Percentiles rank a stretch among this genome's conserved stretches.
Evolutionary conservation across 768 basidiomycete species (phyloP).

Genomic region (Panellus pusillus): DNA sequence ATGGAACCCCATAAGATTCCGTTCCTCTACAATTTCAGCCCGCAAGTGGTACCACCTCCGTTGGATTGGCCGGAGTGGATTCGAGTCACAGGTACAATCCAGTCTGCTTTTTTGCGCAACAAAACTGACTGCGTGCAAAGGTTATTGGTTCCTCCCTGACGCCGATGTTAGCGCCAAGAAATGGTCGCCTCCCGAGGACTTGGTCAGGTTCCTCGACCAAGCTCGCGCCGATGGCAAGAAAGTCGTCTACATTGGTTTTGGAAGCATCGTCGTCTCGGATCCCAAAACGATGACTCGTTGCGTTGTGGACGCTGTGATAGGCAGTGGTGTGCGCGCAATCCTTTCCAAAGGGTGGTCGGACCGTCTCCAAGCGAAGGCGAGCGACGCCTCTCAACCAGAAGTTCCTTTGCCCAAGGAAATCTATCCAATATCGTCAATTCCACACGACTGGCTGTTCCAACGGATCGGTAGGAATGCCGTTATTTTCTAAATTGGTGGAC

Average conservation of each 20-base stretch:
- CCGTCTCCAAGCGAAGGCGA: conserved; percentile 67
- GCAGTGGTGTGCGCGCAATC: conserved; percentile 88
- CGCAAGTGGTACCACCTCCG: conserved; percentile 85
- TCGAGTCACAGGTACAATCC: conserved; percentile 69
- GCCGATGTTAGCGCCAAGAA: conserved; percentile 86
- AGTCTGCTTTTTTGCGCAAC: background rate
- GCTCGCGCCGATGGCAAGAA: conserved; percentile 80
- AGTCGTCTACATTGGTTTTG: conserved; percentile 96
- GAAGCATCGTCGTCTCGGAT: conserved; percentile 95
- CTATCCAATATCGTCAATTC: conserved; percentile 81
- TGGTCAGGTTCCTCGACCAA: conserved; percentile 79
- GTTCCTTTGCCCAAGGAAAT: conserved; percentile 77
- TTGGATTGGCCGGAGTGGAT: conserved; percentile 99
- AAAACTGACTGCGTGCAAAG: conserved; percentile 36
- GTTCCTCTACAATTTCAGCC: conserved; percentile 97
- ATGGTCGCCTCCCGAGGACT: conserved; percentile 83
- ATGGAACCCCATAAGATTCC: conserved; percentile 98
- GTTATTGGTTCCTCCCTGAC: conserved; percentile 97
- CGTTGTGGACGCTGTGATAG: conserved; percentile 83
- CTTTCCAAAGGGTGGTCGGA: conserved; percentile 99
- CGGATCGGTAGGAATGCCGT: conserved; percentile 57
- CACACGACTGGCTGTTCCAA: conserved; percentile 95
- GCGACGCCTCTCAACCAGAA: conserved; percentile 60
- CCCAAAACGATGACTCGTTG: conserved; percentile 89
- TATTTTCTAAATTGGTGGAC: background rate